phyloP scores from a whole-genome alignment of 352 stramenopile species.

The Pythium pyrilobum region DNA sequence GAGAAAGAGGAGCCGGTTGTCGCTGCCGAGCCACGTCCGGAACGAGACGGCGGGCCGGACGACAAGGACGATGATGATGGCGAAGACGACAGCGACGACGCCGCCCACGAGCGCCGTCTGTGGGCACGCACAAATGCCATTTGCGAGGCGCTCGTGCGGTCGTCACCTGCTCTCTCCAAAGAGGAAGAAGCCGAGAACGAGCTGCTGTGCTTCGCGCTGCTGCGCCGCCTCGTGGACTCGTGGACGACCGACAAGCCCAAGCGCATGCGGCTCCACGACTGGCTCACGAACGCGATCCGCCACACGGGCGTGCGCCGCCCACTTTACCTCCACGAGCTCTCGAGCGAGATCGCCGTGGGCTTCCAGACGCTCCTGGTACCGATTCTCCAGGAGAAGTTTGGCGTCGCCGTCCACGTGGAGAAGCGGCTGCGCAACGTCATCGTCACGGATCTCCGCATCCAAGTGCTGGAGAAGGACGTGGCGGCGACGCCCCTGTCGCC shows the following conservation, averaged over 20 bases:
- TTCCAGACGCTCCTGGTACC: conserved; percentile 62
- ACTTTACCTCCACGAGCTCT: conserved; percentile 56
- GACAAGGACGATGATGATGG: background rate
- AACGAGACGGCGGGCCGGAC: background rate
- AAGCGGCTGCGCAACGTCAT: conserved; percentile 56
- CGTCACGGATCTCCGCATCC: conserved; percentile 53
- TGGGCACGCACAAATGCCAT: conserved; percentile 37
- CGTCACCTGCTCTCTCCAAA: conserved; percentile 15
- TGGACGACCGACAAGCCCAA: conserved; percentile 74
- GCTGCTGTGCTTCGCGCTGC: conserved; percentile 51
- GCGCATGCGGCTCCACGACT: conserved; percentile 64
- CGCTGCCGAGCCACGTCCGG: background rate
- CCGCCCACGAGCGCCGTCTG: background rate
- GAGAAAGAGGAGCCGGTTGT: background rate
- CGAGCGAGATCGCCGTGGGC: conserved; percentile 50
- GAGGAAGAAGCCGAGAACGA: conserved; percentile 44
- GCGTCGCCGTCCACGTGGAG: conserved; percentile 48
- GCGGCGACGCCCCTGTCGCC: conserved; percentile 3
- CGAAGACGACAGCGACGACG: background rate
- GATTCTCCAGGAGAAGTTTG: conserved; percentile 50
- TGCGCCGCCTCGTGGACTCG: conserved; percentile 50
- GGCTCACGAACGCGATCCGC: conserved; percentile 62
- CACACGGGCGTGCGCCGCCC: conserved; percentile 42
- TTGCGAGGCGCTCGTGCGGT: conserved; percentile 37
- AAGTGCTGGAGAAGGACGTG: conserved; percentile 24